phyloP scores from a whole-genome alignment of 805 yeast species.

The Sungouiozyma intestinalis region DNA sequence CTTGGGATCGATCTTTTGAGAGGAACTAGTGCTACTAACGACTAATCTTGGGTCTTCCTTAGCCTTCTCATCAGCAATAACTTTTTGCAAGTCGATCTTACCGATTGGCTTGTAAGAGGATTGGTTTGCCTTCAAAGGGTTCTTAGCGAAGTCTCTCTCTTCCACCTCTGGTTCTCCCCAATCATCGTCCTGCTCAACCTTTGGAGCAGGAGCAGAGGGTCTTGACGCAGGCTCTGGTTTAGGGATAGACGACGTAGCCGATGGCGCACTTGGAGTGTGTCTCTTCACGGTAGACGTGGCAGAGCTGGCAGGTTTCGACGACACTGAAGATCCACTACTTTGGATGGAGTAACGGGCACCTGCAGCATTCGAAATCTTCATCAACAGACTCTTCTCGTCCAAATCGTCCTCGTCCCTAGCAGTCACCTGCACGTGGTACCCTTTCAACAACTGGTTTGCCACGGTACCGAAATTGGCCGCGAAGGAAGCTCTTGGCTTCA shows the following conservation, averaged over 20 bases:
- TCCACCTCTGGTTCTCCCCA: conserved; percentile 38
- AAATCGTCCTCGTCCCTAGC: conserved; percentile 93
- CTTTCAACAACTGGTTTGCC: conserved; percentile 49
- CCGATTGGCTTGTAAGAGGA: conserved; percentile 55
- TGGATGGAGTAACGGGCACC: conserved; percentile 89
- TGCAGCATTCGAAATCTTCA: conserved; percentile 78
- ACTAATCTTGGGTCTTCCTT: conserved; percentile 35
- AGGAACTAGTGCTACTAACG: conserved; percentile 12
- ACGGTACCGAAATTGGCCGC: conserved; percentile 72
- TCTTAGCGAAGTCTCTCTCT: conserved; percentile 40
- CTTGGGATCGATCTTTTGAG: conserved; percentile 16
- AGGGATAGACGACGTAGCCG: conserved; percentile 7
- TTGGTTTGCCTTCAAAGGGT: conserved; percentile 34
- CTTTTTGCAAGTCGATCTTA: conserved; percentile 40
- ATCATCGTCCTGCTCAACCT: conserved; percentile 29
- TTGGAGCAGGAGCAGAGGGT: conserved; percentile 7
- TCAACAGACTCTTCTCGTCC: conserved; percentile 62
- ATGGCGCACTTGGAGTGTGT: conserved; percentile 14
- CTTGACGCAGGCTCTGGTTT: conserved; percentile 3
- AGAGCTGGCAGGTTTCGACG: conserved; percentile 12
- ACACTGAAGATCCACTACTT: conserved; percentile 13
- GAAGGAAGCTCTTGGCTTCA: conserved; percentile 61
- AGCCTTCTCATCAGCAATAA: conserved; percentile 34
- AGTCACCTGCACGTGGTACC: conserved; percentile 92
- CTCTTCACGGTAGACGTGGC: conserved; percentile 21